A percentile compares a stretch with the other conserved stretches of the same genome.
Evolutionary conservation across 2,329 filamentous ascomycete genomes (phyloP).

Genomic region (Botrytis hyacinthi): DNA sequence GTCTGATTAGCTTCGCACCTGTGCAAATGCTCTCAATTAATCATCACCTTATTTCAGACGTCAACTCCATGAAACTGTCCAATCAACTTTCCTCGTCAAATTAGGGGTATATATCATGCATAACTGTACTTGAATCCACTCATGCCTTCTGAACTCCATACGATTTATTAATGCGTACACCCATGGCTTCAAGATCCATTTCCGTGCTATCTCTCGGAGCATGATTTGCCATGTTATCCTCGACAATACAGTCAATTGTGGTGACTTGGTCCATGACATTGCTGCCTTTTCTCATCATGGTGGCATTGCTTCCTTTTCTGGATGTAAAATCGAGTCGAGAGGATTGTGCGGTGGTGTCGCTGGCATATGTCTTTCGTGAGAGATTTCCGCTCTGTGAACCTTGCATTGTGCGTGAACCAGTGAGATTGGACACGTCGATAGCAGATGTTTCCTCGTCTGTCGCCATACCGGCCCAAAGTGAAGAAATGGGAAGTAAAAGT

Average conservation of each 20-base stretch:
- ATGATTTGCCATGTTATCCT: background rate
- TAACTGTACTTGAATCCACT: background rate
- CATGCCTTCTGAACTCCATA: constrained; percentile 29
- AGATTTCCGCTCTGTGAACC: background rate
- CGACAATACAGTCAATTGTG: constrained; percentile 24
- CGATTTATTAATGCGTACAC: constrained; percentile 32
- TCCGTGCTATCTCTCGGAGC: constrained; percentile 34
- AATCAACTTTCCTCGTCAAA: background rate
- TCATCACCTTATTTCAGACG: background rate
- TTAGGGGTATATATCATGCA: background rate
- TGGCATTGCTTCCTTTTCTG: constrained; percentile 25
- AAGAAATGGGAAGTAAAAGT: constrained; percentile 63
- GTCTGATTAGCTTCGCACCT: background rate
- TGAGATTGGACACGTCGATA: constrained; percentile 27
- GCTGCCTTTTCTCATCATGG: constrained; percentile 24
- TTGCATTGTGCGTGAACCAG: background rate
- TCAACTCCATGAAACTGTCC: background rate
- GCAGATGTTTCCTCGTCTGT: constrained; percentile 27
- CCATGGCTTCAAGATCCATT: constrained; percentile 33
- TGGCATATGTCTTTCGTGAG: constrained; percentile 22
- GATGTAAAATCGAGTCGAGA: constrained; percentile 17
- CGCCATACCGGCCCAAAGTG: constrained; percentile 57
- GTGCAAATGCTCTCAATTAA: background rate
- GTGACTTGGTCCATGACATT: constrained; percentile 20
- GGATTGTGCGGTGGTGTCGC: constrained; percentile 20